phyloP scores from a whole-genome alignment of 257 asterid genomes.

The Solanum rostratum region DNA sequence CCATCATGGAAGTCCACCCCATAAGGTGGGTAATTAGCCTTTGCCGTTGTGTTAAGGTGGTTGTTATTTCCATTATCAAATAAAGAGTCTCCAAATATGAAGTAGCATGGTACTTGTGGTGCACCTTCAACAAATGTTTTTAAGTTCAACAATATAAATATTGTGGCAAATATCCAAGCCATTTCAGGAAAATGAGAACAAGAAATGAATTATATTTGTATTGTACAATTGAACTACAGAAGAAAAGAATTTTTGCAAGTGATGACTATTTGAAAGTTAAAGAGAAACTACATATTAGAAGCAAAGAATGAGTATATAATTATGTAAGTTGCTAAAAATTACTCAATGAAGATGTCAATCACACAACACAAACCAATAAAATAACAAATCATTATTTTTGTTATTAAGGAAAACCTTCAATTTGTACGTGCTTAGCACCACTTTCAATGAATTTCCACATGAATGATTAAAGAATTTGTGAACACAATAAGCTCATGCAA shows the following conservation, averaged over 20 bases:
- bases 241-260: not conserved
- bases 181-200: not conserved
- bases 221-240: not conserved
- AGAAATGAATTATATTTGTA: not conserved
- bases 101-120: conserved; percentile 13
- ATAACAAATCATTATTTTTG: not conserved
- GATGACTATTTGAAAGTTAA: not conserved
- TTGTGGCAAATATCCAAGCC: not conserved
- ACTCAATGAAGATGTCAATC: not conserved
- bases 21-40: conserved; percentile 9
- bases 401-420: not conserved
- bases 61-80: conserved; percentile 16
- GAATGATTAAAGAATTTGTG: not conserved
- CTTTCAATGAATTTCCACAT: not conserved
- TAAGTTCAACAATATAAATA: not conserved
- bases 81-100: conserved; percentile 10
- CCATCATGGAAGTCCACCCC: conserved; percentile 8
- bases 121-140: not conserved
- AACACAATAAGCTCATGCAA: not conserved
- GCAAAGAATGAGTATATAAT: not conserved
- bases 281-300: not conserved
- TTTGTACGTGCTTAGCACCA: not conserved
- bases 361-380: too few relatives aligned
- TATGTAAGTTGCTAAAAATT: not conserved
- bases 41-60: not conserved